Percentiles rank a stretch among this genome's conserved stretches.
phyloP scores from a whole-genome alignment of 192 early-diverging fungal species.

The Entomortierella lignicola region DNA sequence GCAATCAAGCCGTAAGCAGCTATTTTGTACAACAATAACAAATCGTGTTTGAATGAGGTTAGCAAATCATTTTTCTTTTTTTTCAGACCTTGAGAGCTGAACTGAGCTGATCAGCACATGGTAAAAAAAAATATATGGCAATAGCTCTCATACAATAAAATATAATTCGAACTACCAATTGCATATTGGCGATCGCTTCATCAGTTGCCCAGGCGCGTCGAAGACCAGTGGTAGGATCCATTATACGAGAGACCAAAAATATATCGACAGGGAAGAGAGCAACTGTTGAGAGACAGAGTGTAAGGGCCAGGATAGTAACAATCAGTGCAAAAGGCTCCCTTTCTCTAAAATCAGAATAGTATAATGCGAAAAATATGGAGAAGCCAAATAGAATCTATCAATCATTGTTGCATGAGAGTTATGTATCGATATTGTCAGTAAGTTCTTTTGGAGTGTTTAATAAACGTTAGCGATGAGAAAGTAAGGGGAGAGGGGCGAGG shows the following conservation, averaged over 20 bases:
- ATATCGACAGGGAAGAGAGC: slow-evolving; percentile 69
- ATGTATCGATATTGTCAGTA: too few relatives aligned
- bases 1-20: slow-evolving; percentile 62
- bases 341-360: slow-evolving; percentile 64
- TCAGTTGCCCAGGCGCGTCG: slow-evolving; percentile 70
- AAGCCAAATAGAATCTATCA: slow-evolving; percentile 58
- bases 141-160: slow-evolving; percentile 58
- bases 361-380: slow-evolving; percentile 60
- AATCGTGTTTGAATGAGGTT: slow-evolving; percentile 1
- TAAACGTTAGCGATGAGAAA: not conserved
- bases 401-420: too few relatives aligned
- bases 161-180: slow-evolving; percentile 44
- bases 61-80: slow-evolving; percentile 1
- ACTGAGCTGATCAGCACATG: slow-evolving; percentile 3
- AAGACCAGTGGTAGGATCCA: slow-evolving; percentile 62
- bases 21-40: slow-evolving; percentile 5
- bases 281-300: slow-evolving; percentile 59
- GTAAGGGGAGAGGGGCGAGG: not conserved
- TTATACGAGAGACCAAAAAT: slow-evolving; percentile 67
- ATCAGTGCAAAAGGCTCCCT: slow-evolving; percentile 63
- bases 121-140: not conserved
- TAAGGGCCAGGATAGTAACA: slow-evolving; percentile 60
- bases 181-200: slow-evolving; percentile 57
- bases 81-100: not conserved
- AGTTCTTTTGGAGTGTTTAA: not conserved